Evolutionary conservation across 805 yeast species (phyloP).

Genomic region (Metschnikowia amazonensis): DNA sequence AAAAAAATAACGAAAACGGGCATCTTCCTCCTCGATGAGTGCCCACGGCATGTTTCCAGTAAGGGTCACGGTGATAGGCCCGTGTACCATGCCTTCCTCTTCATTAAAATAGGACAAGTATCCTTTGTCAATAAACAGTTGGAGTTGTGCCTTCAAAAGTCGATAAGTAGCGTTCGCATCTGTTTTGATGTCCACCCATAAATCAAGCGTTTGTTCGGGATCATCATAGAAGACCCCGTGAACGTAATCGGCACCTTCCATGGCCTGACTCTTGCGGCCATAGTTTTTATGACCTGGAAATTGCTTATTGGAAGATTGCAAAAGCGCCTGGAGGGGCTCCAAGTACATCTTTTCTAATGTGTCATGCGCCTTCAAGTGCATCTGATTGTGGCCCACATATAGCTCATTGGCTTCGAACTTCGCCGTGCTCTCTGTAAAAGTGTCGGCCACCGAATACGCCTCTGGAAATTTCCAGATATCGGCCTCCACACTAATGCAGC

Average conservation of each 20-base stretch:
- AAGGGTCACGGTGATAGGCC: conserved; percentile 59
- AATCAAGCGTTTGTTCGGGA: conserved; percentile 49
- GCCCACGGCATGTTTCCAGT: conserved; percentile 63
- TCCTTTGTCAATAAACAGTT: conserved; percentile 43
- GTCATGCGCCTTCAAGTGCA: conserved; percentile 40
- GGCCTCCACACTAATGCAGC: conserved; percentile 60
- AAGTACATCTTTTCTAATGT: conserved; percentile 52
- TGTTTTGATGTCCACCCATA: conserved; percentile 63
- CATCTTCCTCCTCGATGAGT: conserved; percentile 20
- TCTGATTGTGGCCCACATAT: conserved; percentile 61
- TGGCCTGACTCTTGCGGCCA: neutral
- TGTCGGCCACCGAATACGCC: conserved; percentile 28
- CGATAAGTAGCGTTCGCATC: conserved; percentile 48
- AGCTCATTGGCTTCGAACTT: conserved; percentile 27
- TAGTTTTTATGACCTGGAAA: neutral
- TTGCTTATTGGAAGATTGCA: conserved; percentile 46
- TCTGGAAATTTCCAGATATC: conserved; percentile 54
- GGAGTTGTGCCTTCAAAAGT: conserved; percentile 42
- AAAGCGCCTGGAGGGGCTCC: conserved; percentile 46
- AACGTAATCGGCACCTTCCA: conserved; percentile 9
- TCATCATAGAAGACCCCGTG: conserved; percentile 39
- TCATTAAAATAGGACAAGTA: conserved; percentile 51
- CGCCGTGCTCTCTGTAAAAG: conserved; percentile 24
- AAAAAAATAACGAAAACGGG: conserved; percentile 37
- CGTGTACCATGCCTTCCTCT: conserved; percentile 32